phyloP scores from a whole-genome alignment of 345 rosid genomes.

The Punica granatum region DNA sequence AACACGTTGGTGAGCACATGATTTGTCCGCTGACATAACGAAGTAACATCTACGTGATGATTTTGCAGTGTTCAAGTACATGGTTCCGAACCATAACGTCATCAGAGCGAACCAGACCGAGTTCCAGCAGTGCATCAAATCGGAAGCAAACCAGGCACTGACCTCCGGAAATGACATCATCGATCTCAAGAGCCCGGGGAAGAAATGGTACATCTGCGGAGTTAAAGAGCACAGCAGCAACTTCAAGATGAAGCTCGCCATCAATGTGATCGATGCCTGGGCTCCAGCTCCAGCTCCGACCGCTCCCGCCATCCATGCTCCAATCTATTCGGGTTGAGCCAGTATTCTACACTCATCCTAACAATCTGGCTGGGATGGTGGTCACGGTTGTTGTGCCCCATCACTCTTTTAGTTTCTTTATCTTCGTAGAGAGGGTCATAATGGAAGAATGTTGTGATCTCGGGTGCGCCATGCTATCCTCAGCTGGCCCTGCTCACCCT shows the following conservation, averaged over 20 bases:
- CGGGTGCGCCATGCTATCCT: too few relatives aligned
- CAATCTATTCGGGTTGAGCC: too few relatives aligned
- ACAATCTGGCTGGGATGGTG: too few relatives aligned
- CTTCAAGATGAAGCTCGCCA: constrained; percentile 28
- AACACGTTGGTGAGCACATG: too few relatives aligned
- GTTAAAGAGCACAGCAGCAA: constrained; percentile 14
- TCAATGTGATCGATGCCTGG: constrained; percentile 2
- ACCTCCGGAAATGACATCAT: constrained; percentile 28
- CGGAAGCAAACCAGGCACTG: not conserved
- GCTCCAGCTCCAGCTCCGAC: constrained; percentile 13
- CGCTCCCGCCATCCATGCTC: not conserved
- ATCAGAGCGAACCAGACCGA: constrained; percentile 8
- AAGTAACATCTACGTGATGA: not conserved
- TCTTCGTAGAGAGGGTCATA: too few relatives aligned
- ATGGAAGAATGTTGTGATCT: too few relatives aligned
- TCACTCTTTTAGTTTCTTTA: too few relatives aligned
- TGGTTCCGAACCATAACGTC: constrained; percentile 1
- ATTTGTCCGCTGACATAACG: too few relatives aligned
- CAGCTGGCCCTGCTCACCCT: too few relatives aligned
- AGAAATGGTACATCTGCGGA: constrained; percentile 45
- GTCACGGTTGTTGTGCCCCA: too few relatives aligned
- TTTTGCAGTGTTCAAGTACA: constrained; percentile 23
- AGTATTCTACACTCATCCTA: too few relatives aligned
- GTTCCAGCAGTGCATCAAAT: constrained; percentile 23
- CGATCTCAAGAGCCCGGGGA: constrained; percentile 20